phyloP scores from a whole-genome alignment of 257 asterid species.

The Nicotiana undulata region DNA sequence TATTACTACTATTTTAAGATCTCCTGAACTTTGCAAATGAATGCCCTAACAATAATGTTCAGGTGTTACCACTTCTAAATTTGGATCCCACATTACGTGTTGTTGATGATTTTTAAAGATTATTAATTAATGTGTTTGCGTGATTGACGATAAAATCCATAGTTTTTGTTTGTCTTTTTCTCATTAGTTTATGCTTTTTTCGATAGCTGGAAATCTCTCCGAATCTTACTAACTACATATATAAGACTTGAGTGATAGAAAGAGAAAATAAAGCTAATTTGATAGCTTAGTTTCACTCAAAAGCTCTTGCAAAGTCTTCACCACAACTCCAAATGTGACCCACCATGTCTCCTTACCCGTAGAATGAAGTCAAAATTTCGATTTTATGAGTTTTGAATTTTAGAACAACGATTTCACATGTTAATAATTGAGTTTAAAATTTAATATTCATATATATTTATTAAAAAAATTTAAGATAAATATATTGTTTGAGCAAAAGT shows the following conservation, averaged over 20 bases:
- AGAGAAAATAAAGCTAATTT: background rate
- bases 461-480: too few relatives aligned
- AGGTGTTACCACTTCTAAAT: constrained; percentile 27
- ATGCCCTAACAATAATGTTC: background rate
- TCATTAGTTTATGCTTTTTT: constrained; percentile 18
- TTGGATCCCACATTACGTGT: constrained; percentile 61
- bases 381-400: too few relatives aligned
- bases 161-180: background rate
- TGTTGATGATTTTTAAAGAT: constrained; percentile 54
- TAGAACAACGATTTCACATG: too few relatives aligned
- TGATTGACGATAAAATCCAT: constrained; percentile 83
- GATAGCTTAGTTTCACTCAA: constrained; percentile 2
- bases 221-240: constrained; percentile 87
- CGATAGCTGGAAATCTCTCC: constrained; percentile 48
- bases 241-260: constrained; percentile 15
- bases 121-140: constrained; percentile 67
- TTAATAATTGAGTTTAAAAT: too few relatives aligned
- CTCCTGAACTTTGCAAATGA: too few relatives aligned
- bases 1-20: too few relatives aligned
- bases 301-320: constrained; percentile 55
- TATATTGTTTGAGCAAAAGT: too few relatives aligned
- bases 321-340: constrained; percentile 53
- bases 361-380: too few relatives aligned
- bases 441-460: too few relatives aligned
- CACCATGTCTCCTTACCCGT: constrained; percentile 30